Percentiles rank a stretch among this genome's conserved stretches.
Evolutionary conservation across 78 protist genomes (phyloP).

Genomic region (Protostelium mycophagum): DNA sequence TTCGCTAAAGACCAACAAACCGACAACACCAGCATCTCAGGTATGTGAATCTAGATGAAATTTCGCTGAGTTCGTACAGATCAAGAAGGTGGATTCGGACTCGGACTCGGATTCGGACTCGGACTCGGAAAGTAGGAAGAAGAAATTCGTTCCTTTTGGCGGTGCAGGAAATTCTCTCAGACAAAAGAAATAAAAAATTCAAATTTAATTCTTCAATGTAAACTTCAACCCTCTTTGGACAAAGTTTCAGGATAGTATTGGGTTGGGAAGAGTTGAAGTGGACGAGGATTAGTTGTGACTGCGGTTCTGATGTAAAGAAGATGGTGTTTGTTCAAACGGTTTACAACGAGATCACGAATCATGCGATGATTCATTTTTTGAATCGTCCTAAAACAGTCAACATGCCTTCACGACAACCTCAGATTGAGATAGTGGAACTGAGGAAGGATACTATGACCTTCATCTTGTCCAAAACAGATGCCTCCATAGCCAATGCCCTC

Average conservation of each 20-base stretch:
- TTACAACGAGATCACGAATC: no score
- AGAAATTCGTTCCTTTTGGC: not conserved
- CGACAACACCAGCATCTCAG: not conserved
- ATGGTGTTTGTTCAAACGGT: no score
- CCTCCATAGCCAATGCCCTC: slow-evolving; percentile 63
- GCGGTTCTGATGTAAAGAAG: no score
- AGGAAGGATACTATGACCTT: slow-evolving; percentile 58
- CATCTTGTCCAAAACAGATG: slow-evolving; percentile 61
- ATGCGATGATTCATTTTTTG: no score
- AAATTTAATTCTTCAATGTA: no score
- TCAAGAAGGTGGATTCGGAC: not conserved
- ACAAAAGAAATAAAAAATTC: not conserved
- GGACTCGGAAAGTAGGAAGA: not conserved
- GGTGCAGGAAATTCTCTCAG: not conserved
- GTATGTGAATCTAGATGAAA: not conserved
- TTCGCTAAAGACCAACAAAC: not conserved
- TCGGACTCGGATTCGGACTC: not conserved
- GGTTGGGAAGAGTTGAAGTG: no score
- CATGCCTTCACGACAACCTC: slow-evolving; percentile 17
- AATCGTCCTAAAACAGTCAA: not conserved
- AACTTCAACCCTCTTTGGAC: no score
- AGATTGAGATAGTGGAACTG: slow-evolving; percentile 47
- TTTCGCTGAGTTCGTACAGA: not conserved
- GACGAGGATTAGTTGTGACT: no score
- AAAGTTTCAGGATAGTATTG: no score